A percentile compares a stretch with the other conserved stretches of the same genome.
phyloP scores from a whole-genome alignment of 228 moss, liverwort and hornwort species.

The Sphagnum fallax region DNA sequence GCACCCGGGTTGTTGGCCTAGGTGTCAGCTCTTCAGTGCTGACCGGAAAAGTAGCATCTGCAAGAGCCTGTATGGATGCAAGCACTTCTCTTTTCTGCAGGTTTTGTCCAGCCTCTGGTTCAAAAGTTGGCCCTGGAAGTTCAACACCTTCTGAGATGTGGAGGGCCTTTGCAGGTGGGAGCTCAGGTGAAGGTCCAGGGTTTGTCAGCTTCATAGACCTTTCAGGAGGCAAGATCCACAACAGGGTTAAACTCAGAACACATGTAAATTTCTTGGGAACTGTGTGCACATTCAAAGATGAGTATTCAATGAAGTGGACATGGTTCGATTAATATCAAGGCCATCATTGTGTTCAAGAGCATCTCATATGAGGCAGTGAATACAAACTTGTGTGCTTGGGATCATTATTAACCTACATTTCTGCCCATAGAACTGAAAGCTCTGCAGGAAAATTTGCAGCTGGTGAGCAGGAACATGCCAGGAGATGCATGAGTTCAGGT shows the following conservation, averaged over 20 bases:
- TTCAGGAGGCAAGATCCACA: background rate
- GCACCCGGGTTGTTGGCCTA: background rate
- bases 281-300: background rate
- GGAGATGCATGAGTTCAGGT: background rate
- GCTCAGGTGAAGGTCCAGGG: background rate
- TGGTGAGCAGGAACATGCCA: background rate
- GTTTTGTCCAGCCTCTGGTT: background rate
- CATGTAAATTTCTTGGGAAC: background rate
- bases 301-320: background rate
- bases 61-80: background rate
- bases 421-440: background rate
- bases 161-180: background rate
- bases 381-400: background rate
- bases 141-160: background rate
- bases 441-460: background rate
- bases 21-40: background rate
- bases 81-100: background rate
- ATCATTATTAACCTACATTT: background rate
- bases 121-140: background rate
- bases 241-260: background rate
- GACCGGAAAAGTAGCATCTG: background rate
- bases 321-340: background rate
- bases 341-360: background rate
- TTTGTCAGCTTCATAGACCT: background rate
- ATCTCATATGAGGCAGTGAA: too few relatives aligned